Evolutionary conservation across 371 early-diverging fungal genomes (phyloP).

Genomic region (Capniomyces stellatus): DNA sequence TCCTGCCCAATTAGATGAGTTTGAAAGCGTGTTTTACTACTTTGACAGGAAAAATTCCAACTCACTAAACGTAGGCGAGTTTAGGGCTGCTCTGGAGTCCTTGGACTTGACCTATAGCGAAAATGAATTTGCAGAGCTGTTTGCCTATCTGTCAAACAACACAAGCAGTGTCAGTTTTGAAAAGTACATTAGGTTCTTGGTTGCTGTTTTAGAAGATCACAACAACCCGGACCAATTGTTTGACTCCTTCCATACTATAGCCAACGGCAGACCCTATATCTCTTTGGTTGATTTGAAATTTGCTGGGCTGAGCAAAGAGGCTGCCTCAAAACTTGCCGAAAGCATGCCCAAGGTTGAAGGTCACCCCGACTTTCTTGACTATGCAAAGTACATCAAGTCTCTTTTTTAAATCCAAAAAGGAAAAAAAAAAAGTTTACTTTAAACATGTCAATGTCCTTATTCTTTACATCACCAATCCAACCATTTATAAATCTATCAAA

Average conservation of each 20-base stretch:
- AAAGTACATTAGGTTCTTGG: slow-evolving; percentile 74
- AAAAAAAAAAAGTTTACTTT: neutral
- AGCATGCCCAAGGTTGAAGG: neutral
- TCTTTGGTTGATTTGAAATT: slow-evolving; percentile 50
- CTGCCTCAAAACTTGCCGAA: neutral
- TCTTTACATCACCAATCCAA: no score
- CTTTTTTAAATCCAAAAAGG: neutral
- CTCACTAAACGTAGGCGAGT: slow-evolving; percentile 54
- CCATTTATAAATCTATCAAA: no score
- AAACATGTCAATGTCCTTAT: neutral
- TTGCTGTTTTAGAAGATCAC: slow-evolving; percentile 75
- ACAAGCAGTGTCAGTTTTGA: slow-evolving; percentile 50
- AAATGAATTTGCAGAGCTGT: slow-evolving; percentile 46
- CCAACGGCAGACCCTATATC: slow-evolving; percentile 64
- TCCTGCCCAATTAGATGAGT: slow-evolving; percentile 83
- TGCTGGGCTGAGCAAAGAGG: slow-evolving; percentile 20
- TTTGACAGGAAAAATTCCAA: slow-evolving; percentile 72
- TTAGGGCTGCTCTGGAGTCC: slow-evolving; percentile 69
- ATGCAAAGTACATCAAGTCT: neutral
- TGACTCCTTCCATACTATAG: slow-evolving; percentile 68
- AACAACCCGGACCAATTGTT: slow-evolving; percentile 71
- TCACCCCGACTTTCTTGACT: neutral
- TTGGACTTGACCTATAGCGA: slow-evolving; percentile 63
- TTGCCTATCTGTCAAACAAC: slow-evolving; percentile 32
- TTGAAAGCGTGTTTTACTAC: slow-evolving; percentile 68